Evolutionary conservation across 1,284 basidiomycete species (phyloP).

Genomic region (Cutaneotrichosporon spelunceum): DNA sequence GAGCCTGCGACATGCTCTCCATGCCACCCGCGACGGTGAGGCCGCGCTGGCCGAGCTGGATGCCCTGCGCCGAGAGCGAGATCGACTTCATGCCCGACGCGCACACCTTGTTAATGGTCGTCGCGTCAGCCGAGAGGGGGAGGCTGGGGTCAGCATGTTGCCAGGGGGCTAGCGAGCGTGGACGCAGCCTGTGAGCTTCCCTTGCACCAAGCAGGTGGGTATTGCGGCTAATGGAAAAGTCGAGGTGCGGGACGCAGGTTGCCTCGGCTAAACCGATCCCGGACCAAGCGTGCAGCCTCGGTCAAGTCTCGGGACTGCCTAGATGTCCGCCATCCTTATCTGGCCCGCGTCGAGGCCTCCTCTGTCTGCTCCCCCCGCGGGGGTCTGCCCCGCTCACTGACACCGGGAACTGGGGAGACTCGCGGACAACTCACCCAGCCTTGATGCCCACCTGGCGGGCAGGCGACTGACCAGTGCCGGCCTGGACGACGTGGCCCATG

Average conservation of each 20-base stretch:
- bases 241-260: too few relatives aligned
- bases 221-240: too few relatives aligned
- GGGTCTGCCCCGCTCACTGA: too few relatives aligned
- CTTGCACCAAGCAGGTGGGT: too few relatives aligned
- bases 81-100: conserved; percentile 93
- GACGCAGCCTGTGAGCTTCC: too few relatives aligned
- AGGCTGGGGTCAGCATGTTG: conserved; percentile 49
- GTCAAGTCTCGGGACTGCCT: too few relatives aligned
- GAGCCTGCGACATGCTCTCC: conserved; percentile 97
- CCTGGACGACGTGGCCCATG: conserved; percentile 95
- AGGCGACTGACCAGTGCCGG: conserved; percentile 91
- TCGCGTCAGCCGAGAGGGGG: conserved; percentile 82
- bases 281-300: too few relatives aligned
- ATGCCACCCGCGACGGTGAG: conserved; percentile 92
- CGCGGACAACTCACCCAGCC: conserved; percentile 59
- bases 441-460: conserved; percentile 90
- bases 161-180: too few relatives aligned
- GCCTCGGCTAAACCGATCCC: too few relatives aligned
- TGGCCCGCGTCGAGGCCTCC: too few relatives aligned
- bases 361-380: background rate
- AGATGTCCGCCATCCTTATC: too few relatives aligned
- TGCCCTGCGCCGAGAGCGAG: conserved; percentile 87
- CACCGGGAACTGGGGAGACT: too few relatives aligned
- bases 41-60: conserved; percentile 72
- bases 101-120: conserved; percentile 99